A percentile compares a stretch with the other conserved stretches of the same genome.
These are phyloP conservation scores for Peltaster fructicola DNA, from an alignment of 2,329 filamentous ascomycete species.

Conservation along the genomic window DNA sequence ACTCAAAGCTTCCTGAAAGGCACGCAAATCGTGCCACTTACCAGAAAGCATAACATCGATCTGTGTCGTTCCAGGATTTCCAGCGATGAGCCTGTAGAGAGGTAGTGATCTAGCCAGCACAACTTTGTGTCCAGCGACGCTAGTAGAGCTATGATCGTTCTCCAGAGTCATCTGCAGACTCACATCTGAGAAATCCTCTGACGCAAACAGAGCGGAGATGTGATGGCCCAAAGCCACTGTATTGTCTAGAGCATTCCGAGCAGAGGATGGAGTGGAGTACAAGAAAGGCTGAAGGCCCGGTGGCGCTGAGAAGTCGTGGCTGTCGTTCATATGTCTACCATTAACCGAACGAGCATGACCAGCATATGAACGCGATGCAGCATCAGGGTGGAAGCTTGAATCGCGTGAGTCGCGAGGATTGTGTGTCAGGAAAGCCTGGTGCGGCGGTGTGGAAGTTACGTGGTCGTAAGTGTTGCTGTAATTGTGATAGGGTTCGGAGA, in stretches of 20 bases:
- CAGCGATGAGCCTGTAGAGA: conserved; percentile 43
- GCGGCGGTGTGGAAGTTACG: conserved; percentile 3
- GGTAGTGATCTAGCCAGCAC: conserved; percentile 32
- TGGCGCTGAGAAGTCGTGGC: conserved; percentile 1
- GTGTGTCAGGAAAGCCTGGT: conserved; percentile 2
- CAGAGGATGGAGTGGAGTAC: conserved; percentile 4
- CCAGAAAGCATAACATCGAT: not conserved
- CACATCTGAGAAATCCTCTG: conserved; percentile 15
- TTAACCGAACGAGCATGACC: conserved; percentile 1
- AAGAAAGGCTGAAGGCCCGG: conserved; percentile 2
- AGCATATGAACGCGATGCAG: conserved; percentile 1
- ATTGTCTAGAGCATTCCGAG: conserved; percentile 13
- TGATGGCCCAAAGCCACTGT: conserved; percentile 15
- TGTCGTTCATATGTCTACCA: conserved; percentile 1
- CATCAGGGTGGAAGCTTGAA: too few species aligned
- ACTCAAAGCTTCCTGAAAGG: not conserved
- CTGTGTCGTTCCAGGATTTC: conserved; percentile 26
- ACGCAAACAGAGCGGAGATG: conserved; percentile 12
- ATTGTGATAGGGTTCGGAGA: conserved; percentile 7
- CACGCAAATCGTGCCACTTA: not conserved
- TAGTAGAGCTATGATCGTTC: conserved; percentile 5
- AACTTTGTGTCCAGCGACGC: conserved; percentile 15
- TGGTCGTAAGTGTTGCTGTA: conserved; percentile 1
- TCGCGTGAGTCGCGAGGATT: too few species aligned
- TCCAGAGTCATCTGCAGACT: conserved; percentile 14